Percentiles rank a stretch among this genome's conserved stretches.
Conservation (phyloP, 768 basidiomycete genomes). For the Pilatotrama ljubarskyi region DNA sequence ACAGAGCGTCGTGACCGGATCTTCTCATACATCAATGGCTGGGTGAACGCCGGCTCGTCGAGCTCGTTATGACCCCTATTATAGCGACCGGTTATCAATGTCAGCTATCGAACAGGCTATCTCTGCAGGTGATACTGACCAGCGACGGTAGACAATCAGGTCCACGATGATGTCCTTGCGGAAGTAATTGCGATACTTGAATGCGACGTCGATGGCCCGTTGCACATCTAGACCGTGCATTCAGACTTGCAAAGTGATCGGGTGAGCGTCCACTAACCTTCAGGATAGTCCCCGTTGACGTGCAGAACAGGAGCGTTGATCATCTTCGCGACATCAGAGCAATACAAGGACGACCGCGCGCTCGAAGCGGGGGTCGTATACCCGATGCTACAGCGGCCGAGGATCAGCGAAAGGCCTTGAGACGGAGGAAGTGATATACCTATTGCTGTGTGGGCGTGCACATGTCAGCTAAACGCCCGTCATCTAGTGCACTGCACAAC, state of each 20-base stretch:
- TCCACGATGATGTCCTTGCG: conserved; percentile 91
- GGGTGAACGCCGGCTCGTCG: conserved; percentile 84
- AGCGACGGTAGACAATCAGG: conserved; percentile 84
- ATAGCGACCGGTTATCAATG: conserved; percentile 2
- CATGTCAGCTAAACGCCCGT: conserved; percentile 23
- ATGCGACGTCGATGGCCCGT: conserved; percentile 83
- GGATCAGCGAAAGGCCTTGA: not conserved
- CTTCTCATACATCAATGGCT: conserved; percentile 88
- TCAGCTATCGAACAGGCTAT: not conserved
- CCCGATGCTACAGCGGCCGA: conserved; percentile 61
- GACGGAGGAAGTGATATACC: conserved; percentile 37
- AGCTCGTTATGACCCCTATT: conserved; percentile 87
- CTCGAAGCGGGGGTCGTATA: conserved; percentile 88
- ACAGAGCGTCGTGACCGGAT: conserved; percentile 78
- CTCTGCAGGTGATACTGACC: conserved; percentile 42
- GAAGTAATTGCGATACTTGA: conserved; percentile 84
- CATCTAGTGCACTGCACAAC: conserved; percentile 31
- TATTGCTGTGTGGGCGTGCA: conserved; percentile 46
- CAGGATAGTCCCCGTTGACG: conserved; percentile 89
- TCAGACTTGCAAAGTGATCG: not conserved
- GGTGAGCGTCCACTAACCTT: conserved; percentile 47
- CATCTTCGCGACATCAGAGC: conserved; percentile 88
- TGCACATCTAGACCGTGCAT: conserved; percentile 62
- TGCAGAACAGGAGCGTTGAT: conserved; percentile 87
- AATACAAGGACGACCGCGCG: conserved; percentile 85